Evolutionary conservation across 768 basidiomycete genomes (phyloP).

Genomic region (Mycena alexandri): DNA sequence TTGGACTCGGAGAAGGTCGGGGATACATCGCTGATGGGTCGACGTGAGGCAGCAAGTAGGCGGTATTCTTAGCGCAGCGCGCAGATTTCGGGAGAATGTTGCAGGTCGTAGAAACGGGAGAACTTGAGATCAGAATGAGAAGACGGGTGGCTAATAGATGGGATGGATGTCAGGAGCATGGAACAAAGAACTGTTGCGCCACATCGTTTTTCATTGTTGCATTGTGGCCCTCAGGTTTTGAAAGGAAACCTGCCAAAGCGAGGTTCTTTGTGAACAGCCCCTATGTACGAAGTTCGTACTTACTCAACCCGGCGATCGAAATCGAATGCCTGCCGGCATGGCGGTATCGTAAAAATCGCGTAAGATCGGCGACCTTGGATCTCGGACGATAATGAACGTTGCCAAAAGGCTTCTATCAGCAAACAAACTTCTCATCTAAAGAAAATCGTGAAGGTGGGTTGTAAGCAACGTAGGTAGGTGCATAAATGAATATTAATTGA

Average conservation of each 20-base stretch:
- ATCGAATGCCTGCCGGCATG: conserved; percentile 30
- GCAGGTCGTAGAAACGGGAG: conserved; percentile 17
- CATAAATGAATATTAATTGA: conserved; percentile 33
- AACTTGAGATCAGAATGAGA: conserved; percentile 32
- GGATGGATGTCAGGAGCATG: conserved; percentile 14
- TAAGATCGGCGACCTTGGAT: conserved; percentile 36
- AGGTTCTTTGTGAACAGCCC: background rate
- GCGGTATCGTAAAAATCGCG: conserved; percentile 29
- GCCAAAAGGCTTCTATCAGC: conserved; percentile 30
- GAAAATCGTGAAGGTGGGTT: background rate
- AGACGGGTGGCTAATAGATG: background rate
- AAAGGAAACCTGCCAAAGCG: background rate
- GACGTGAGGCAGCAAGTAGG: background rate
- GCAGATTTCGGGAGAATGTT: conserved; percentile 12
- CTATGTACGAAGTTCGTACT: background rate
- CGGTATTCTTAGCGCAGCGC: conserved; percentile 27
- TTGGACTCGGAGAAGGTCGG: conserved; percentile 11
- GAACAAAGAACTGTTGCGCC: conserved; percentile 30
- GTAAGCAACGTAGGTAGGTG: conserved; percentile 4
- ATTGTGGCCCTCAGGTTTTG: background rate
- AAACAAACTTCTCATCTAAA: conserved; percentile 37
- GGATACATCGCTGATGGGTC: conserved; percentile 30
- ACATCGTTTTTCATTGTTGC: conserved; percentile 6
- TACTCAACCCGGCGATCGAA: conserved; percentile 23
- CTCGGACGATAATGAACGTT: conserved; percentile 15